Evolutionary conservation across 305 asterid genomes (phyloP).

Genomic region (Fraxinus xanthoxyloides): DNA sequence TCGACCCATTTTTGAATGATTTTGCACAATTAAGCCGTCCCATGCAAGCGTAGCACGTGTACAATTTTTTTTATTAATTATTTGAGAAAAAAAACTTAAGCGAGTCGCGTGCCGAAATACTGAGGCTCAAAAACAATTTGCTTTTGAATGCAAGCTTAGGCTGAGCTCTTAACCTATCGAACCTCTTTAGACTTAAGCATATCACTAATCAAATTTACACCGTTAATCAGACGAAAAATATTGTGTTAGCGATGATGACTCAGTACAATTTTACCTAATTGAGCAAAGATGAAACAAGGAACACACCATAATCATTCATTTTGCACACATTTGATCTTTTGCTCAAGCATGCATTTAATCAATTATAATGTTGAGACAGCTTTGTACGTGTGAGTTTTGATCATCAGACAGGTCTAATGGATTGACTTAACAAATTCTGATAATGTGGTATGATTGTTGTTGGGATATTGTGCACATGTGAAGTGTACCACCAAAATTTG

Average conservation of each 20-base stretch:
- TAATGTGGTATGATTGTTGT: neutral
- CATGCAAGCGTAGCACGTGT: neutral
- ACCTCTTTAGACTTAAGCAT: neutral
- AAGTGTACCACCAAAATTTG: no score
- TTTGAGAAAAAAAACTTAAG: no score
- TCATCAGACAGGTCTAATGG: neutral
- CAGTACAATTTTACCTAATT: neutral
- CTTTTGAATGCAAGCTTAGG: neutral
- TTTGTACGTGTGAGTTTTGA: neutral
- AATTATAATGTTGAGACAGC: neutral
- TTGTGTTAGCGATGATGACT: neutral
- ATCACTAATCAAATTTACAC: no score
- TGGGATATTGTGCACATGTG: no score
- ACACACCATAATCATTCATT: neutral
- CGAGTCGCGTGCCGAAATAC: no score
- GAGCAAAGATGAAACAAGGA: neutral
- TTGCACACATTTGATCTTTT: neutral
- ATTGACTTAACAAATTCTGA: neutral
- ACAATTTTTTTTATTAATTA: no score
- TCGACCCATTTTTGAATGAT: neutral
- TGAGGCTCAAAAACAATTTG: neutral
- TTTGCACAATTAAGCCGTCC: neutral
- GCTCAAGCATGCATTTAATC: neutral
- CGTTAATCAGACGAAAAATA: neutral
- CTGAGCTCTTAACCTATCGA: neutral